Evolutionary conservation across 352 stramenopile species (phyloP).

Genomic region (Phytopythium helicoides): DNA sequence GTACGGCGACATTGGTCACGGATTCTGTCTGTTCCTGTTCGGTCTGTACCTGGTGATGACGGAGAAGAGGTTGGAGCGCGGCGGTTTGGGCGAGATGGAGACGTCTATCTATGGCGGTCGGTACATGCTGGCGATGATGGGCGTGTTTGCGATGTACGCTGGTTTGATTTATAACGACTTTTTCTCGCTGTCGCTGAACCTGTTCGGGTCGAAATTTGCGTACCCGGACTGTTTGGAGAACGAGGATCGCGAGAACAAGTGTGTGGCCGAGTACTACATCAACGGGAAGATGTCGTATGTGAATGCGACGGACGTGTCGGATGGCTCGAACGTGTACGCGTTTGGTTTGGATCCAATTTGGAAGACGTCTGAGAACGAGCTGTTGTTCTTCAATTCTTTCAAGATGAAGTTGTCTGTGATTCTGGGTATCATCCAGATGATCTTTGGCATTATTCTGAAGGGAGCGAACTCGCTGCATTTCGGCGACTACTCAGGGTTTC

Average conservation of each 20-base stretch:
- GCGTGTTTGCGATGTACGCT: slow-evolving; percentile 97
- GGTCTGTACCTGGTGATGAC: slow-evolving; percentile 94
- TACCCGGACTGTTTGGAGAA: slow-evolving; percentile 83
- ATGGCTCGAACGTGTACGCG: slow-evolving; percentile 91
- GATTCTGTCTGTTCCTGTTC: slow-evolving; percentile 93
- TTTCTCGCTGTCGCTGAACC: slow-evolving; percentile 97
- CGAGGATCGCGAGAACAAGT: slow-evolving; percentile 50
- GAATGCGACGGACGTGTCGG: slow-evolving; percentile 80
- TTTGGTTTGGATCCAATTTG: slow-evolving; percentile 98
- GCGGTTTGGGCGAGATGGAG: slow-evolving; percentile 90
- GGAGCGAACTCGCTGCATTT: slow-evolving; percentile 97
- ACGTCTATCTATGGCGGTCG: slow-evolving; percentile 91
- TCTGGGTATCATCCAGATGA: slow-evolving; percentile 99
- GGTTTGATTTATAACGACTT: slow-evolving; percentile 99
- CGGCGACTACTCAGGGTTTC: slow-evolving; percentile 92
- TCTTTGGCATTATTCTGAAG: slow-evolving; percentile 95
- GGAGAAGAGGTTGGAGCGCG: slow-evolving; percentile 84
- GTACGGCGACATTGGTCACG: slow-evolving; percentile 99
- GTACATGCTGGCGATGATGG: slow-evolving; percentile 99
- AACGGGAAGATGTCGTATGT: slow-evolving; percentile 70
- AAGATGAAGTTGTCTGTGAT: slow-evolving; percentile 99
- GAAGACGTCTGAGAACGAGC: slow-evolving; percentile 97
- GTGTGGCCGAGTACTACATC: slow-evolving; percentile 68
- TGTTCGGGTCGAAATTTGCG: slow-evolving; percentile 95
- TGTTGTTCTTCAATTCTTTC: slow-evolving; percentile 99